Percentiles rank a stretch among this genome's conserved stretches.
Evolutionary conservation across 2,329 filamentous ascomycete species (phyloP).

Genomic region (Fusarium pseudograminearum): DNA sequence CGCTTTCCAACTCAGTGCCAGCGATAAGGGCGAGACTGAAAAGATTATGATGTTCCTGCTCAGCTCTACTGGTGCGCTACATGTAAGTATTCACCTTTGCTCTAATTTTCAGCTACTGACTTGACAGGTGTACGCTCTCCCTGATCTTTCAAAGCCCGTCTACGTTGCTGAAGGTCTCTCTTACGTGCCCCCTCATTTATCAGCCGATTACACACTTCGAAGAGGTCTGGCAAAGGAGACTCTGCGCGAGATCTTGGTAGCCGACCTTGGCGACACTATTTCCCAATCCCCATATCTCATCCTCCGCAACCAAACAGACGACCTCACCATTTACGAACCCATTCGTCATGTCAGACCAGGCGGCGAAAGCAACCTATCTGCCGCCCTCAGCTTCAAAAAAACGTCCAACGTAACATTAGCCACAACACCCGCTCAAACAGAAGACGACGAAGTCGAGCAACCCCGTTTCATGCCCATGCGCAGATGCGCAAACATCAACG

Average conservation of each 20-base stretch:
- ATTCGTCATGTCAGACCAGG: constrained; percentile 64
- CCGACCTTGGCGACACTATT: constrained; percentile 83
- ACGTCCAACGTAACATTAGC: constrained; percentile 76
- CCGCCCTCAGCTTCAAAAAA: constrained; percentile 80
- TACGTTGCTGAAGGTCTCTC: constrained; percentile 82
- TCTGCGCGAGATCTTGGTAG: constrained; percentile 83
- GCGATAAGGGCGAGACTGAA: constrained; percentile 56
- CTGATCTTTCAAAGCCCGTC: constrained; percentile 76
- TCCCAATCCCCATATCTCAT: constrained; percentile 82
- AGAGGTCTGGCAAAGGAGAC: constrained; percentile 78
- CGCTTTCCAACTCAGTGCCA: constrained; percentile 61
- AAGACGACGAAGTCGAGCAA: constrained; percentile 62
- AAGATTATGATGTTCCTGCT: constrained; percentile 81
- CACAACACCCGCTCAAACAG: constrained; percentile 62
- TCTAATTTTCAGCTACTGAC: constrained; percentile 5
- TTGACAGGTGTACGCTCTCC: constrained; percentile 78
- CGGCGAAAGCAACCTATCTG: constrained; percentile 58
- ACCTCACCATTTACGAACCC: constrained; percentile 89
- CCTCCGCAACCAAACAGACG: constrained; percentile 81
- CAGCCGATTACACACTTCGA: constrained; percentile 75
- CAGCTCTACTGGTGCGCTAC: constrained; percentile 77
- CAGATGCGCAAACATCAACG: constrained; percentile 73
- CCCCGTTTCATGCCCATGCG: constrained; percentile 66
- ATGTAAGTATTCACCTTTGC: constrained; percentile 66
- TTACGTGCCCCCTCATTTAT: constrained; percentile 81